Base-by-base conservation (phyloP, 768 basidiomycete genomes). In the Amanita fuliginea region DNA sequence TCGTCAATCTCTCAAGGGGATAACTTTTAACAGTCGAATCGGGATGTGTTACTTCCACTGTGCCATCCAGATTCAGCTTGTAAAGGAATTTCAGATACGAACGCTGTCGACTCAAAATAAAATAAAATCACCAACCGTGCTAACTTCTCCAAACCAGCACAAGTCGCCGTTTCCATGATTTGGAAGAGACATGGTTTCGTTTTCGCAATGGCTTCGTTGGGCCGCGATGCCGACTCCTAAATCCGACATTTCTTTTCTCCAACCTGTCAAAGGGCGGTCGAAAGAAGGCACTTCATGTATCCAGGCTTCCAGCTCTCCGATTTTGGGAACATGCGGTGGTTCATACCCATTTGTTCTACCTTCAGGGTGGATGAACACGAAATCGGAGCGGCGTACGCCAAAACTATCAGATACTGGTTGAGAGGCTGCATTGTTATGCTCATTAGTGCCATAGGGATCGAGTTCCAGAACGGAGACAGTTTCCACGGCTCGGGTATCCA, bases 141-240 rank as follows among this genome's bases (percentile, higher is more conserved):
- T 77, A 14, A 96, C 91, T 68, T 95, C 89, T 19, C 93, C 93
- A 48, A 88, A 80, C 93, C 93, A 97, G 40, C 72, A 67, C 19
- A 89, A 60, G 41, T 66, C 61, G 6, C 63, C 59, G 56, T 74
- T 73, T 46, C 63, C 66, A 28, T 53, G 54, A 22, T 54, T 54
- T 33, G 75, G 73, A 46, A 71, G 64, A 46, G 68, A 62, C 13
- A 83, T 73, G 35, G 57, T 61, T 18, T 66, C 64, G 42, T 78
- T 74, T 36, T 55, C 57, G 11, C 62, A 72, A 9, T 67, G 57
- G 24, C 65, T 67, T 34, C 73, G 69, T 48, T 68, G 65, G 11
- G 66, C 61, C 33, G 85, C 80, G 54, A 87, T 73, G 36, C 59
- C 57, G 22, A 67, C 64, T 8, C 86, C 87, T 19, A 88, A 63